Evolutionary conservation across 306 rosid genomes (phyloP).

Genomic region (Neltuma alba): DNA sequence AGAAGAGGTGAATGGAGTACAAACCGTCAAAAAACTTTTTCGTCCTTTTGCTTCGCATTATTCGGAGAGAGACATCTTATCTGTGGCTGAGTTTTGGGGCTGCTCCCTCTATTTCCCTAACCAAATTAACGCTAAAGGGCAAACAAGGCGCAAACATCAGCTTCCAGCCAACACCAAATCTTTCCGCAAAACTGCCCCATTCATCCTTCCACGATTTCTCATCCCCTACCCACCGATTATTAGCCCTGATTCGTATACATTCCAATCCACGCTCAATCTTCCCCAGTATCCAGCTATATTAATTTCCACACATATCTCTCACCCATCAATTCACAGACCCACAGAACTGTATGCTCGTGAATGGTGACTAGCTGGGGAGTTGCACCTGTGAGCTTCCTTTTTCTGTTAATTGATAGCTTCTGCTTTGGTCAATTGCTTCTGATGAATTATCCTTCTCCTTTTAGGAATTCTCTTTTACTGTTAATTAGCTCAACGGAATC

Average conservation of each 20-base stretch:
- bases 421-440: neutral
- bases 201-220: neutral
- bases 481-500: neutral
- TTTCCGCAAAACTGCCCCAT: neutral
- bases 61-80: conserved; percentile 51
- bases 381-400: neutral
- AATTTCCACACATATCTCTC: neutral
- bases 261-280: neutral
- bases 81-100: conserved; percentile 31
- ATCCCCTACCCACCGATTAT: neutral
- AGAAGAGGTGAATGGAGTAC: neutral
- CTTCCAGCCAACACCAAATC: conserved; percentile 22
- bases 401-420: neutral
- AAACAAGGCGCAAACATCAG: neutral
- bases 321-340: neutral
- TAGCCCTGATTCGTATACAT: neutral
- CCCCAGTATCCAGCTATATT: neutral
- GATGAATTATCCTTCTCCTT: neutral
- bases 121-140: conserved; percentile 21
- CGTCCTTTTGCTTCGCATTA: conserved; percentile 52
- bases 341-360: neutral
- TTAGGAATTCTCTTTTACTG: neutral
- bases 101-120: conserved; percentile 7
- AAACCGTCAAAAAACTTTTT: conserved; percentile 43
- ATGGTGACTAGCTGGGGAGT: neutral